A percentile compares a stretch with the other conserved stretches of the same genome.
These are phyloP conservation scores for Rhizophagus prolifer DNA, from an alignment of 192 early-diverging fungal genomes.

Conservation along the genomic window DNA sequence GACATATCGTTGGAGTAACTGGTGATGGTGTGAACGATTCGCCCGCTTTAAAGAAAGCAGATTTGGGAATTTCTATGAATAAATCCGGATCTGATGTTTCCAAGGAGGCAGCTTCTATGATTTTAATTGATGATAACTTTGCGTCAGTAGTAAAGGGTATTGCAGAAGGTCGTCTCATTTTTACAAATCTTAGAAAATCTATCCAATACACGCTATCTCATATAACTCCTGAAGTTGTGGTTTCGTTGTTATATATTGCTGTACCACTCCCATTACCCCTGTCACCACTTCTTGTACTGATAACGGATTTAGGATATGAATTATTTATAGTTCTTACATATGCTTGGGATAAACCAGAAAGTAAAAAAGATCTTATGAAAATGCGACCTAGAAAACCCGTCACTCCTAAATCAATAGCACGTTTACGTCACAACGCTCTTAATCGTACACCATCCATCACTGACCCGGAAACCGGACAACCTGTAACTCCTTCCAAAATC, in stretches of 20 bases:
- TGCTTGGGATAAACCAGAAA: constrained; percentile 91
- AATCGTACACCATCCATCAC: constrained; percentile 47
- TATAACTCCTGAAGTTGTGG: constrained; percentile 87
- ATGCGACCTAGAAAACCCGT: constrained; percentile 89
- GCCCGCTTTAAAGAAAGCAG: constrained; percentile 93
- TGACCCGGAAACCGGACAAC: constrained; percentile 54
- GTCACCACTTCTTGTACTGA: constrained; percentile 79
- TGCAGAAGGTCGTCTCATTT: constrained; percentile 93
- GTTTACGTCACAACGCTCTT: constrained; percentile 54
- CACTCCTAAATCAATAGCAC: constrained; percentile 69
- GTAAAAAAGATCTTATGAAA: constrained; percentile 76
- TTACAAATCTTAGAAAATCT: constrained; percentile 93
- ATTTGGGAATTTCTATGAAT: constrained; percentile 98
- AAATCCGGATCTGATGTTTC: constrained; percentile 91
- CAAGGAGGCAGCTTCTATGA: constrained; percentile 97
- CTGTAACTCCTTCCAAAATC: constrained; percentile 34
- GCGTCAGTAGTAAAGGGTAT: constrained; percentile 90
- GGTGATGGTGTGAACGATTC: constrained; percentile 98
- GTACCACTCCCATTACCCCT: constrained; percentile 85
- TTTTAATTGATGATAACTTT: constrained; percentile 98
- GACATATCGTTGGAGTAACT: constrained; percentile 96
- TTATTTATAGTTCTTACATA: constrained; percentile 80
- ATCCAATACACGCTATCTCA: constrained; percentile 91
- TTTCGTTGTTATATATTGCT: constrained; percentile 81
- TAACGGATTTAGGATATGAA: constrained; percentile 97